These are phyloP conservation scores for Podosphaera aphanis DNA, from an alignment of 2,329 filamentous ascomycete species.

Conservation along the genomic window DNA sequence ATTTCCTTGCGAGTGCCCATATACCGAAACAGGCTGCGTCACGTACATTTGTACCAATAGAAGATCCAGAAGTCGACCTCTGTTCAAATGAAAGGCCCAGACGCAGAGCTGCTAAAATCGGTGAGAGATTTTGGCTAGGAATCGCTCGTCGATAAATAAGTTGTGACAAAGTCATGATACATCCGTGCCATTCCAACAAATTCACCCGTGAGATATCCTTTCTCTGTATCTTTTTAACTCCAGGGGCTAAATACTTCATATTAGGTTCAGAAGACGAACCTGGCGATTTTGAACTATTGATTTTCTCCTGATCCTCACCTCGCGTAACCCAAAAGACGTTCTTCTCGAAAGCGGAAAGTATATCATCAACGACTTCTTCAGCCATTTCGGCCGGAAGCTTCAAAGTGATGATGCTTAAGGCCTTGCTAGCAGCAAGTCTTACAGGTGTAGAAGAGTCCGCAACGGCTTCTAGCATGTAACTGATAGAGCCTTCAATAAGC, in stretches of 20 bases:
- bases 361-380: conserved; percentile 64
- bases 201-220: conserved; percentile 52
- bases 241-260: background rate
- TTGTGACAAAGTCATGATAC: conserved; percentile 71
- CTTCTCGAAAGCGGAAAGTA: conserved; percentile 43
- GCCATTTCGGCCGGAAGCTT: conserved; percentile 64
- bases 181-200: conserved; percentile 71
- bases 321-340: conserved; percentile 30
- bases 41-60: conserved; percentile 69
- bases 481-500: conserved; percentile 58
- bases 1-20: conserved; percentile 76
- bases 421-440: conserved; percentile 74
- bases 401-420: conserved; percentile 64
- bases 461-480: conserved; percentile 53
- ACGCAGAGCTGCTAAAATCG: conserved; percentile 55
- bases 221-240: background rate
- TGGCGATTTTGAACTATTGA: background rate
- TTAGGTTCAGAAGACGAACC: background rate
- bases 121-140: conserved; percentile 41
- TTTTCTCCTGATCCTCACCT: conserved; percentile 7
- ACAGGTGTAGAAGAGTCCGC: conserved; percentile 82
- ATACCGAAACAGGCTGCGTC: conserved; percentile 93
- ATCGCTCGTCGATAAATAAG: conserved; percentile 67
- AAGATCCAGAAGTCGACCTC: conserved; percentile 60
- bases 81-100: conserved; percentile 76